These are phyloP conservation scores for Rhododendron vialii DNA, from an alignment of 148 eudicot genomes.

Conservation along the genomic window DNA sequence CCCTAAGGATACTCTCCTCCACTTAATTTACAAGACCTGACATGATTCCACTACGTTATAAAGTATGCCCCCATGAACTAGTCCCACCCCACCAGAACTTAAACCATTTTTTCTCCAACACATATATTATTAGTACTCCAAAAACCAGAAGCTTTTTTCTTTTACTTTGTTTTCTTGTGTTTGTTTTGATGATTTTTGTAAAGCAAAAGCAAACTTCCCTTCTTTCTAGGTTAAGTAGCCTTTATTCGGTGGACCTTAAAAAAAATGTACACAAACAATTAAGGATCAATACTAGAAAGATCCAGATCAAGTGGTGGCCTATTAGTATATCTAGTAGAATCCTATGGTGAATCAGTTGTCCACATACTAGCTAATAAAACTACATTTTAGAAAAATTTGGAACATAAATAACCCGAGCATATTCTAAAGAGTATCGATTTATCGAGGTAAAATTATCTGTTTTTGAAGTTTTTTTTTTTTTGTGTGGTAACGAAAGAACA, in stretches of 20 bases:
- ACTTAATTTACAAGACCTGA: not conserved
- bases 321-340: not conserved
- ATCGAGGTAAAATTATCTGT: not conserved
- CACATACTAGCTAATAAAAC: not conserved
- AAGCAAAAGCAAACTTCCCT: constrained; percentile 18
- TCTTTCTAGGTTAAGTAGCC: constrained; percentile 7
- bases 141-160: not conserved
- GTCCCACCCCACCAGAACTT: not conserved
- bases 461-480: too few relatives aligned
- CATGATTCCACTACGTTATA: constrained; percentile 2
- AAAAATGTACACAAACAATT: not conserved
- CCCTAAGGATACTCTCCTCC: not conserved
- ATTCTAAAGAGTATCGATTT: not conserved
- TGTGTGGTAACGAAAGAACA: too few relatives aligned
- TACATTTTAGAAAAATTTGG: not conserved
- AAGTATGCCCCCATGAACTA: not conserved
- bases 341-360: not conserved
- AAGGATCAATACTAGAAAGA: not conserved
- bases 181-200: constrained; percentile 2
- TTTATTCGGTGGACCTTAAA: not conserved
- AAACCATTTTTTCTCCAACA: not conserved
- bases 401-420: not conserved
- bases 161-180: constrained; percentile 5
- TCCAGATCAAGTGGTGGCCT: not conserved
- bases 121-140: not conserved